Base-by-base conservation (phyloP, 306 rosid genomes). In the Benincasa hispida region DNA sequence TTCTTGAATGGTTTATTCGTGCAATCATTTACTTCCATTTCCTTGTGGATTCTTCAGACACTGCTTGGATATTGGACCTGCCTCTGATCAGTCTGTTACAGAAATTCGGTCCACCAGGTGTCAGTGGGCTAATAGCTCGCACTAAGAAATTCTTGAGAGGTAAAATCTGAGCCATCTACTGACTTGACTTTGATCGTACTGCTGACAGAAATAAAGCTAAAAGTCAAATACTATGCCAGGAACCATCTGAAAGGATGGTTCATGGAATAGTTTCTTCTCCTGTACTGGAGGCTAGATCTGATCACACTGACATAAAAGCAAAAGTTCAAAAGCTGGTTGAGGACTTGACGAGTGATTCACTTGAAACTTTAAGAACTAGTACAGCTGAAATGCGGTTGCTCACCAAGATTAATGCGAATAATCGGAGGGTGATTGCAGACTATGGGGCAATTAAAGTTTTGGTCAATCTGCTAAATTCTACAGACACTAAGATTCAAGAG, bases 381-480 rank as follows among this genome's bases (percentile, higher is more conserved):
- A 90, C 99, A 18, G 75, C 82, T 76, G 90, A 87, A 80, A 74
- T 94, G 25, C 91, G 99, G 67, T 81, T 90, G 79, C 97, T 94
- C 86, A 92, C 99, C 60, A 90, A 89, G 85, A 90, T 91, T 76
- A 87, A 86, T 58, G 88, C 88, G 90, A 94, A 94, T 80, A 94
- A 92, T 75, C 83, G 99, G 74, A 92, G 91, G 81, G 96, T 90
- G 25, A 94, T 94, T 83, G 96, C 97, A 67, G 88, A 81, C 76
- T 87, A 92, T 76, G 97, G 99, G 68, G 93, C 97, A 76, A 88
- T 94, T 72, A 79, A 13, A 80, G 19, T 92, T 72, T 86, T 94
- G 79, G 99, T 94, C 69, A 84, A 90, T 19, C 81, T 94, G 75
- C 97, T 94, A 62, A 77, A 69, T 67, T 91, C 93, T 37, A 12